phyloP scores from a whole-genome alignment of 2,329 filamentous ascomycete genomes.

The Pezizomycotina sp. region DNA sequence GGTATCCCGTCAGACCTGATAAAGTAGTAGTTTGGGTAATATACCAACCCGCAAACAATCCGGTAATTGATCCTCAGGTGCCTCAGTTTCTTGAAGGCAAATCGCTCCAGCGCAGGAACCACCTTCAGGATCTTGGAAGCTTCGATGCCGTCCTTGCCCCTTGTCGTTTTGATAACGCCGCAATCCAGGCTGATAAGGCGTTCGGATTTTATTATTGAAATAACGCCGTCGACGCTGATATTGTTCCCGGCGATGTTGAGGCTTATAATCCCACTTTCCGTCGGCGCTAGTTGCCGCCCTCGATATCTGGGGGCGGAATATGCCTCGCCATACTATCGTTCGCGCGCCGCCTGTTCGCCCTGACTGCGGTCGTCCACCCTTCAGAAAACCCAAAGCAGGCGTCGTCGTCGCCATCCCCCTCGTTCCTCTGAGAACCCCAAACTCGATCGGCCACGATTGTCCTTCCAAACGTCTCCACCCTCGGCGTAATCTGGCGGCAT shows the following conservation, averaged over 20 bases:
- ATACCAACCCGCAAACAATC: constrained; percentile 8
- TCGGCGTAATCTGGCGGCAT: constrained; percentile 22
- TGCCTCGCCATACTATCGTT: no score
- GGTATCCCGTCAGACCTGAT: background rate
- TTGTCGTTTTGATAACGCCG: constrained; percentile 2
- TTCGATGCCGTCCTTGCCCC: background rate
- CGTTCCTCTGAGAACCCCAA: constrained; percentile 6
- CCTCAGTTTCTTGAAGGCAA: constrained; percentile 19
- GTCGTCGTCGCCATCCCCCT: constrained; percentile 10
- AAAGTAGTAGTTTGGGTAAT: background rate
- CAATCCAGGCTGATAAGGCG: constrained; percentile 20
- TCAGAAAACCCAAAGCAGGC: constrained; percentile 12
- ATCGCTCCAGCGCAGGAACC: constrained; percentile 12
- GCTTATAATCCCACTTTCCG: constrained; percentile 17
- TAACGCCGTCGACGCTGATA: constrained; percentile 7
- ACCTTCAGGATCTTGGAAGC: constrained; percentile 1
- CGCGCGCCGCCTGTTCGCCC: constrained; percentile 3
- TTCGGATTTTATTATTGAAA: constrained; percentile 18
- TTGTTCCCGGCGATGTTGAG: constrained; percentile 20
- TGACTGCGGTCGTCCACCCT: constrained; percentile 11
- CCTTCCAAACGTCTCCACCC: background rate
- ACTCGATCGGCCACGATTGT: background rate
- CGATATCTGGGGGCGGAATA: background rate
- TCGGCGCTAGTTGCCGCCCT: background rate
- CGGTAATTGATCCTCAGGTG: constrained; percentile 18